Conservation (phyloP, 2,329 filamentous ascomycete species). For the Aspergillus udagawae region DNA sequence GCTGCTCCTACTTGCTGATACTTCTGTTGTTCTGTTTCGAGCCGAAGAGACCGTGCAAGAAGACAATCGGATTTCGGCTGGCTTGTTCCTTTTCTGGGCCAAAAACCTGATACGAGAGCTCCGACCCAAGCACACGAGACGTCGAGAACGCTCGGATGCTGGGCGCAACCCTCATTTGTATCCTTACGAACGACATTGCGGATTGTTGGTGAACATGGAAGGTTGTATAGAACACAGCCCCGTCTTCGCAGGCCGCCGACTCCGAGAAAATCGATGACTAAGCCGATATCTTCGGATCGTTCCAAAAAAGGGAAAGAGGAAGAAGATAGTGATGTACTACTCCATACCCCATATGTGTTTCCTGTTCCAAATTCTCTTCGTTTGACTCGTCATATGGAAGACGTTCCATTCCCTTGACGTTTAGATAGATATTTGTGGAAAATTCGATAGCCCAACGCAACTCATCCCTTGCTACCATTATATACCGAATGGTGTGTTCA, state of each 20-base stretch:
- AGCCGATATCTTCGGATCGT: background rate
- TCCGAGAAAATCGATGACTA: background rate
- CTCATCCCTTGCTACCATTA: too few relatives aligned
- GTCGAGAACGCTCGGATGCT: constrained; percentile 31
- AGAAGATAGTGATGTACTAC: background rate
- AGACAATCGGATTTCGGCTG: constrained; percentile 63
- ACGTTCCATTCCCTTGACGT: too few relatives aligned
- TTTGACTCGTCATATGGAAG: too few relatives aligned
- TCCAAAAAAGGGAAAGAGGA: background rate
- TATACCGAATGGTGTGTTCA: too few relatives aligned
- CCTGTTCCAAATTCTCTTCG: too few relatives aligned
- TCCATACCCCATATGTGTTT: too few relatives aligned
- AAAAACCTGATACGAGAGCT: constrained; percentile 35
- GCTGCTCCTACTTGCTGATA: constrained; percentile 75
- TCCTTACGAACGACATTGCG: constrained; percentile 10
- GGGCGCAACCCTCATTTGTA: constrained; percentile 9
- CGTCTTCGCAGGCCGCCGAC: background rate
- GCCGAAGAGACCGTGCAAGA: constrained; percentile 90
- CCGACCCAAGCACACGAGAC: constrained; percentile 20
- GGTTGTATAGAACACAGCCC: background rate
- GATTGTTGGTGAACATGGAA: background rate
- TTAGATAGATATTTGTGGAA: too few relatives aligned
- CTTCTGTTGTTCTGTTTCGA: constrained; percentile 92
- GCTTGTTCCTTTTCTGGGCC: constrained; percentile 31
- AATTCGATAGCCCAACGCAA: too few relatives aligned